Conservation (phyloP, 495 filamentous ascomycete genomes). For the Penicillium herquei region DNA sequence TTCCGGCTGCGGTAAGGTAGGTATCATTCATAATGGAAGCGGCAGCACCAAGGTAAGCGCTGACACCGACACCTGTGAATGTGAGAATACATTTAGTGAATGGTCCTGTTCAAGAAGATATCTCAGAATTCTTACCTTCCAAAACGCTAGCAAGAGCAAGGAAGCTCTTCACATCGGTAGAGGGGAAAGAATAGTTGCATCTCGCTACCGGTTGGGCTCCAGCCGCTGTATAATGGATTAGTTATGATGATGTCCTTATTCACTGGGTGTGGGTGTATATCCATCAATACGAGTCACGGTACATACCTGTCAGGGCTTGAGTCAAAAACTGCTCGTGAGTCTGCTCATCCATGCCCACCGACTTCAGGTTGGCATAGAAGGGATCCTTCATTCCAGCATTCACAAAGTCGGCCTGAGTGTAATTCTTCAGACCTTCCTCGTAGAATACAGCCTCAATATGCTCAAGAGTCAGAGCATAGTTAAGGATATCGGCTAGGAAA, state of each 20-base stretch:
- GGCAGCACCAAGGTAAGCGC: slow-evolving; percentile 62
- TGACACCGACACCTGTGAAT: slow-evolving; percentile 42
- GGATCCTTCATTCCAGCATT: slow-evolving; percentile 46
- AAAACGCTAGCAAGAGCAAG: slow-evolving; percentile 52
- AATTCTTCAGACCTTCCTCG: slow-evolving; percentile 55
- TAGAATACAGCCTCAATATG: slow-evolving; percentile 51
- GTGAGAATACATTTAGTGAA: too few species aligned
- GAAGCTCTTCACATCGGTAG: slow-evolving; percentile 45
- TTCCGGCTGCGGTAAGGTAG: slow-evolving; percentile 59
- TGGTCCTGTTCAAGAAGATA: too few species aligned
- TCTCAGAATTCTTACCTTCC: slow-evolving; percentile 31
- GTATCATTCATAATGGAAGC: slow-evolving; percentile 51
- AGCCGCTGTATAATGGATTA: slow-evolving; percentile 25
- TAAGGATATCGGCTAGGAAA: slow-evolving; percentile 30
- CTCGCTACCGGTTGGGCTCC: slow-evolving; percentile 47
- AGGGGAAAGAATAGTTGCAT: slow-evolving; percentile 61
- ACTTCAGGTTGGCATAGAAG: slow-evolving; percentile 53
- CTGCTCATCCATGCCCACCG: slow-evolving; percentile 53
- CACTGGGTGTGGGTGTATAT: background rate
- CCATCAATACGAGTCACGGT: too few species aligned
- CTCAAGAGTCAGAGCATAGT: slow-evolving; percentile 35
- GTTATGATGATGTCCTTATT: background rate
- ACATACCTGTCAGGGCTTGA: slow-evolving; percentile 39
- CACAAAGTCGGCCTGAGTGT: slow-evolving; percentile 49
- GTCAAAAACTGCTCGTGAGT: slow-evolving; percentile 59